phyloP scores from a whole-genome alignment of 352 stramenopile genomes.

The Peronospora destructor region DNA sequence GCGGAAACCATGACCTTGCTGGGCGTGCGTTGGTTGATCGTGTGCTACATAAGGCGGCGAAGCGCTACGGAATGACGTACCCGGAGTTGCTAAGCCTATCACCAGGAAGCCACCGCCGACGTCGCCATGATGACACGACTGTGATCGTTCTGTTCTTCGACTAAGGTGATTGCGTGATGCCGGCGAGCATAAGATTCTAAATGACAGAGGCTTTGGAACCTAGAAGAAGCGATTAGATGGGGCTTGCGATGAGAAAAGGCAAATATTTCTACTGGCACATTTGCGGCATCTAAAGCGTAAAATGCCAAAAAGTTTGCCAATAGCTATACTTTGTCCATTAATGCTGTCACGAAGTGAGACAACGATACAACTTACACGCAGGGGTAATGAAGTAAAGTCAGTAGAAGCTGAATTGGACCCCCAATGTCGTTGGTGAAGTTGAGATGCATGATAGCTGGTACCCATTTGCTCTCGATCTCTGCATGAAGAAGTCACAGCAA shows the following conservation, averaged over 20 bases:
- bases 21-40: slow-evolving; percentile 71
- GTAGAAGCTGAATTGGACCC: slow-evolving; percentile 62
- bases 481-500: slow-evolving; percentile 64
- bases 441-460: slow-evolving; percentile 53
- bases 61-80: slow-evolving; percentile 73
- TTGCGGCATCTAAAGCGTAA: slow-evolving; percentile 6
- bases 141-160: slow-evolving; percentile 87
- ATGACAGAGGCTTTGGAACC: slow-evolving; percentile 5
- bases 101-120: slow-evolving; percentile 70
- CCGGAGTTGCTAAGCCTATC: slow-evolving; percentile 77
- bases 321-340: slow-evolving; percentile 17
- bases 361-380: slow-evolving; percentile 34
- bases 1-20: slow-evolving; percentile 65
- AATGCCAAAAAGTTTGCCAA: background rate
- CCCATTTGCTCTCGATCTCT: slow-evolving; percentile 46
- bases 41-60: slow-evolving; percentile 70
- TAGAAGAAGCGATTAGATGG: background rate
- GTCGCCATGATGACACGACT: slow-evolving; percentile 90
- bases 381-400: slow-evolving; percentile 46
- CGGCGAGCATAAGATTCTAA: slow-evolving; percentile 9
- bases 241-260: slow-evolving; percentile 6
- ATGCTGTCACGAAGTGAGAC: slow-evolving; percentile 19
- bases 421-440: slow-evolving; percentile 77
- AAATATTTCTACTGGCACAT: slow-evolving; percentile 6
- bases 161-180: slow-evolving; percentile 22